Evolutionary conservation across 495 filamentous ascomycete species (phyloP), one percentile per base, ranked within the genome.

Genomic region (Xylona heveae): DNA sequence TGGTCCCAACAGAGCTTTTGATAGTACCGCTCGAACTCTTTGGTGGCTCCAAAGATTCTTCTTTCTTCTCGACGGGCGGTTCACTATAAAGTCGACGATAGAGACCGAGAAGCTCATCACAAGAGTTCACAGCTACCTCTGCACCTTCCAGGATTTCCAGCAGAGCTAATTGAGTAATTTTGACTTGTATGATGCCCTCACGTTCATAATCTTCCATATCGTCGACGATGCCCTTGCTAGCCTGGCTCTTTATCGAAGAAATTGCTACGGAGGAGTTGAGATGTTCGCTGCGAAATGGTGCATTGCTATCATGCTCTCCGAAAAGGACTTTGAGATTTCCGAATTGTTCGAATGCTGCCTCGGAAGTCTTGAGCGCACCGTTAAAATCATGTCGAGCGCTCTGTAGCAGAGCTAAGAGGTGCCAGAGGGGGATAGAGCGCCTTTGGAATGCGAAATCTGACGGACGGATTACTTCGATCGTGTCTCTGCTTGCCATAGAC

Each of bases 141-240:
- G 83, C 66, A 4, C 80, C 83, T 45, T 92, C 78, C 10, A 77
- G 43, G 7, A 83, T 57, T 50, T 95, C 88, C 7, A 82, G 45
- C 23, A 97, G 66, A 3, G 78, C 64, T 37, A 97, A 59, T 42
- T 93, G 81, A 5, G 83, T 93, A 68, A 97, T 93, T 45, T 85
- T 90, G 19, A 92, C 65, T 49, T 94, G 77, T 15, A 97, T 49
- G 17, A 94, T 74, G 13, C 64, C 60, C 43, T 79, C 76, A 42
- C 77, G 85, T 44, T 92, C 82, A 23, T 68, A 68, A 35, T 65
- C 62, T 30, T 74, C 68, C 60, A 92, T 71, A 34, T 72, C 67
- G 37, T 77, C 71, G 6, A 84, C 66, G 14, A 78, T 42, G 4
- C 67, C 69, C 28, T n/a, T n/a, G n/a, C n/a, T n/a, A n/a, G n/a